A percentile compares a stretch with the other conserved stretches of the same genome.
These are phyloP conservation scores for Oryza australiensis DNA, from an alignment of 176 grass and related monocot genomes.

Conservation along the genomic window DNA sequence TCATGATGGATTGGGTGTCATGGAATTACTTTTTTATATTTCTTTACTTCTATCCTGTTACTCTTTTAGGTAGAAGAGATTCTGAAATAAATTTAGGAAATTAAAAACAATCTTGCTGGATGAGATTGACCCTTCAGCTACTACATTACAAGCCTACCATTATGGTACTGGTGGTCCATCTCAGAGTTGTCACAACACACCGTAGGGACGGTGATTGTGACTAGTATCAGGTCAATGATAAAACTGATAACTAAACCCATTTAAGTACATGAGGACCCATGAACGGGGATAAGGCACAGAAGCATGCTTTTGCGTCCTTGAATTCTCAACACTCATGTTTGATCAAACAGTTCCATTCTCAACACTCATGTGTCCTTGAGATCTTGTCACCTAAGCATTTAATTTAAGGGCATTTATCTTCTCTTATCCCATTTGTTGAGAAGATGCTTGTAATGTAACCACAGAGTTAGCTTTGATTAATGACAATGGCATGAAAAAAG, in stretches of 20 bases:
- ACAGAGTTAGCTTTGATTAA: slow-evolving; percentile 18
- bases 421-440: slow-evolving; percentile 26
- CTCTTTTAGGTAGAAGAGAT: slow-evolving; percentile 29
- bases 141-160: slow-evolving; percentile 32
- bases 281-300: slow-evolving; percentile 11
- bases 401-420: slow-evolving; percentile 9
- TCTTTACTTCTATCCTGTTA: slow-evolving; percentile 3
- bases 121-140: slow-evolving; percentile 48
- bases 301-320: slow-evolving; percentile 21
- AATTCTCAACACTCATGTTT: slow-evolving; percentile 12
- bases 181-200: slow-evolving; percentile 31
- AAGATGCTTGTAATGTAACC: slow-evolving; percentile 2
- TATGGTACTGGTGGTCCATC: slow-evolving; percentile 36
- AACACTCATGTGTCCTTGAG: background rate
- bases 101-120: background rate
- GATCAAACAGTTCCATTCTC: slow-evolving; percentile 2
- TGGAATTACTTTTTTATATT: slow-evolving; percentile 3
- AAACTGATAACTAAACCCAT: slow-evolving; percentile 12
- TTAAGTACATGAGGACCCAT: slow-evolving; percentile 36
- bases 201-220: slow-evolving; percentile 38
- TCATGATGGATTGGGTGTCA: slow-evolving; percentile 14
- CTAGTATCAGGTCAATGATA: slow-evolving; percentile 35
- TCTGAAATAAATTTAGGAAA: slow-evolving; percentile 20
- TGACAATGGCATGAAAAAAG: slow-evolving; percentile 18
- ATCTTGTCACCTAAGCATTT: slow-evolving; percentile 9